Evolutionary conservation across 2,329 filamentous ascomycete species (phyloP), one percentile per base, ranked within the genome.

Genomic region (Aspergillus puulaauensis): DNA sequence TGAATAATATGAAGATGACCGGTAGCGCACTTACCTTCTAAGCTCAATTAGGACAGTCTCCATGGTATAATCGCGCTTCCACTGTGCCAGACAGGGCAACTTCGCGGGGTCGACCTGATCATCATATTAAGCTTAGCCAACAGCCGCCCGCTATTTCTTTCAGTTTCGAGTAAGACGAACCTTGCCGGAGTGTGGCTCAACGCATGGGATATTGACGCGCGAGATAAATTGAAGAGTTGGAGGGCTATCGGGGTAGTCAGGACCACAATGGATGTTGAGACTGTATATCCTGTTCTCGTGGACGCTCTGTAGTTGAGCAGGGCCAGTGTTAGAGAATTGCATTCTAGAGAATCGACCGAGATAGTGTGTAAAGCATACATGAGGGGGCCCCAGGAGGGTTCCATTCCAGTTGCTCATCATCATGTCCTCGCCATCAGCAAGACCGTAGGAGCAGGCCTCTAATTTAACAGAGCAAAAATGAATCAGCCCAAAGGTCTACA

Each of bases 221-320:
- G 90, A 96, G 68, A 95, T 87, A 77, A 99, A 99, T 70, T 93
- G 88, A 70, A 99, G 90, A 52, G 89, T 87, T 0, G 95, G 95
- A 46, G 95, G 95, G 61, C 85, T 81, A 73, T 96, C 92, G 52
- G 95, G 95, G 75, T 99, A 99, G 57, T 90, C 82, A 49, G 87
- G 83, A 61, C 92, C 93, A 80, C 95, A 99, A 80, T 96, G 89
- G 80, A 99, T 96, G 78, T 93, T 96, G 69, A 99, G 85, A 67
- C 91, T 96, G 83, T 99, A 99, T 80, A 99, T 99, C 70, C 95
- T 90, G 79, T 99, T 99, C 82, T 99, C 95, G 75, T 98, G 93
- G 61, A 89, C 92, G 77, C 92, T 96, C 90, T 95, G 70, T 43
- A 48, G 19, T n/a, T 6, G 23, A 44, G 55, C 46, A 45, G 35